These are phyloP conservation scores for Wilhelminamyces savonicus DNA, from an alignment of 805 yeast genomes.

Conservation along the genomic window DNA sequence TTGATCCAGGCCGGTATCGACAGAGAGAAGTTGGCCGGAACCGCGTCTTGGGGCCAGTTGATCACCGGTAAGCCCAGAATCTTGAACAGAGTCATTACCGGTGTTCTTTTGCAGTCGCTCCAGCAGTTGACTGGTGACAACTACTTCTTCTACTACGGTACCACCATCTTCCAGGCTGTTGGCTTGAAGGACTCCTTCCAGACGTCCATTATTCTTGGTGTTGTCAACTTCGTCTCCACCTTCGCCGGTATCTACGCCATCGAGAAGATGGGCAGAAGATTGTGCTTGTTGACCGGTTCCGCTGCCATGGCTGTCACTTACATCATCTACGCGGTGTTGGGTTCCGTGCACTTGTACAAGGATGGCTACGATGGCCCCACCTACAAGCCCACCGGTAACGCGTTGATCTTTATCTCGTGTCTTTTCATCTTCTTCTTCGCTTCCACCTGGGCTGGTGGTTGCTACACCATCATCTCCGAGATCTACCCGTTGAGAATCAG, in stretches of 20 bases:
- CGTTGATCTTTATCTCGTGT: constrained; percentile 62
- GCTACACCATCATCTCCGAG: constrained; percentile 61
- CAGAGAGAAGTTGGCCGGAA: constrained; percentile 56
- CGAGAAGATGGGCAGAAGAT: constrained; percentile 50
- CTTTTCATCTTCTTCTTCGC: constrained; percentile 63
- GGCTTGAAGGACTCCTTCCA: constrained; percentile 49
- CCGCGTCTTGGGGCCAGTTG: constrained; percentile 59
- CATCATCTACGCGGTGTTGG: constrained; percentile 55
- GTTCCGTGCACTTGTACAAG: constrained; percentile 41
- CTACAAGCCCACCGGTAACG: constrained; percentile 47
- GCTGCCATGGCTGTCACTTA: constrained; percentile 50
- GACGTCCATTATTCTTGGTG: constrained; percentile 49
- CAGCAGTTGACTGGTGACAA: constrained; percentile 61
- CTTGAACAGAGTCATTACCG: constrained; percentile 48
- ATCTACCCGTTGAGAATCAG: constrained; percentile 62
- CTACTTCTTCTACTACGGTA: constrained; percentile 58
- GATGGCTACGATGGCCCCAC: constrained; percentile 35
- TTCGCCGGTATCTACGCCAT: constrained; percentile 46
- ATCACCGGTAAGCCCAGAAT: constrained; percentile 61
- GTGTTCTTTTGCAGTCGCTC: constrained; percentile 52
- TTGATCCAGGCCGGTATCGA: constrained; percentile 55
- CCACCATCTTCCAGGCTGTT: constrained; percentile 47
- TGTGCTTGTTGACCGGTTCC: constrained; percentile 45
- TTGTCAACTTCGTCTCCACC: constrained; percentile 50
- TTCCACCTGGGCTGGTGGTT: constrained; percentile 71